These are phyloP conservation scores for Linnemannia zychae DNA, from an alignment of 192 early-diverging fungal genomes.

Conservation along the genomic window DNA sequence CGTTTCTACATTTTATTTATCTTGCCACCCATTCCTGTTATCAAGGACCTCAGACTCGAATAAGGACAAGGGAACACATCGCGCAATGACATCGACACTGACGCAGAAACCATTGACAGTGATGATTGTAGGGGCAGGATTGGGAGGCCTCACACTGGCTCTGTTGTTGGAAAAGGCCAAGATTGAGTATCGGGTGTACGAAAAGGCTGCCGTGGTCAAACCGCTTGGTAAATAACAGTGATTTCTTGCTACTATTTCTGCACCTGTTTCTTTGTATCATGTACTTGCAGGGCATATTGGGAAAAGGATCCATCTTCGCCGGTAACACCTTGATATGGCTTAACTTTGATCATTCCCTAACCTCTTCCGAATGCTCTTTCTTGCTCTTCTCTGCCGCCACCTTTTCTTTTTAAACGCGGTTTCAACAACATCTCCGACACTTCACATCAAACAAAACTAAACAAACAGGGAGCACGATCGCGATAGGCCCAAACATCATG, in stretches of 20 bases:
- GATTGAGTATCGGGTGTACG: neutral
- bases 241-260: too few relatives aligned
- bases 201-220: neutral
- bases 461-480: neutral
- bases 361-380: too few relatives aligned
- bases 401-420: too few relatives aligned
- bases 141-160: neutral
- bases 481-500: neutral
- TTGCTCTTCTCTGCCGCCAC: too few relatives aligned
- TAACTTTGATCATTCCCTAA: too few relatives aligned
- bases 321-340: too few relatives aligned
- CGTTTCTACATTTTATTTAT: neutral
- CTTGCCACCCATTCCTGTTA: neutral
- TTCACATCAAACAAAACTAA: too few relatives aligned
- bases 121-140: neutral
- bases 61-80: too few relatives aligned
- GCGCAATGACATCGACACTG: neutral
- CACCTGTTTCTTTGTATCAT: too few relatives aligned
- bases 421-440: too few relatives aligned
- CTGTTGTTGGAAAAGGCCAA: neutral
- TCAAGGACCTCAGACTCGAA: neutral
- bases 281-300: too few relatives aligned
- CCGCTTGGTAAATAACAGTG: neutral
- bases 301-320: too few relatives aligned
- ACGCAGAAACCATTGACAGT: neutral